Base-by-base conservation (phyloP, 1,284 basidiomycete species). In the Chondrostereum purpureum region DNA sequence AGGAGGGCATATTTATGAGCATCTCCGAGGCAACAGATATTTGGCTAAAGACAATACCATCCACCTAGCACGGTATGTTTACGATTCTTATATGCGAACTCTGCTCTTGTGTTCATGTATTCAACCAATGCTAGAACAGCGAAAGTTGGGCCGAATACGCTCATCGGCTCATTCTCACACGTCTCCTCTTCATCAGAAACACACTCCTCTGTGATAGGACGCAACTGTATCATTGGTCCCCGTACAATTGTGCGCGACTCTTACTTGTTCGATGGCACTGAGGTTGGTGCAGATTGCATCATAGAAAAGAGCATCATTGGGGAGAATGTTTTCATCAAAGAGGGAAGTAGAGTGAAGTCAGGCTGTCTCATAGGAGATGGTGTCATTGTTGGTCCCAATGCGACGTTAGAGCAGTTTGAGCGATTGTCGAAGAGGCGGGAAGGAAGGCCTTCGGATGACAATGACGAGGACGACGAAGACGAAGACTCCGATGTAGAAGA, bases 21-120 rank as follows among this genome's bases (percentile, higher is more conserved):
- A 92, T 55, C 74, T 84, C 36, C 77, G 85, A 23, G 91, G 90
- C 4, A 90, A 92, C 64, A 81, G 84, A 53, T 97, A 97, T 62
- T 77, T 93, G 47, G 80, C 92, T 11, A 79, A 80, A 53, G 83
- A 82, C 51, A 75, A 78, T 50, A 76, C 82, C 1, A 87, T 92
- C 46, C 55, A 75, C 22, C 75, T 93, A 17, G 83, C 89, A 35
- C 75, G 91, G 87, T 88, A 57, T 42, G 74, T 53, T 39, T 13
- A 34, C 45, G 22, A 23, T 41, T 17, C 34, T 24, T 45, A 14
- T 45, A 20, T n/a, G n/a, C n/a, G n/a, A n/a, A n/a, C n/a, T 47
- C 23, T 27, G 14, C 44, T 33, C 34, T 20, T 42, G 8, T 13
- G 11, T 16, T 35, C 35, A 35, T 33, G 45, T 8, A 41, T 13